A percentile compares a stretch with the other conserved stretches of the same genome.
Conservation (phyloP, 169 alveolate genomes). For the Plasmodium sp. region DNA sequence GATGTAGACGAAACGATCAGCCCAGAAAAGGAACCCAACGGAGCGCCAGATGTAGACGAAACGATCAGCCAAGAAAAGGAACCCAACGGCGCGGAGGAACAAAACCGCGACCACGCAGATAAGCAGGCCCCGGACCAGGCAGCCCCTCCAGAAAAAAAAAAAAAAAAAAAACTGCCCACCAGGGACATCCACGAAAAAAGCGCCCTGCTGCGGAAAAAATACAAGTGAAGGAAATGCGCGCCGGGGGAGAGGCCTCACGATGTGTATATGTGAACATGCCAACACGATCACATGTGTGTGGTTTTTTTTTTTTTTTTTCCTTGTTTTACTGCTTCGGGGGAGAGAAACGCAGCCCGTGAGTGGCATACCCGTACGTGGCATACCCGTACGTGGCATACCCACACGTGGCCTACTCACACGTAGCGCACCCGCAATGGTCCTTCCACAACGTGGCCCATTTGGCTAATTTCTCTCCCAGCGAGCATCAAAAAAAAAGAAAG, state of each 20-base stretch:
- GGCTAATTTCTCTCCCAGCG: neutral
- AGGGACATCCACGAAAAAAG: conserved; percentile 33
- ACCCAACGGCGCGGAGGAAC: neutral
- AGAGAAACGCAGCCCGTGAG: neutral
- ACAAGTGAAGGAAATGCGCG: conserved; percentile 4
- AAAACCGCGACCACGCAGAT: neutral
- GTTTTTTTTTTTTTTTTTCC: neutral
- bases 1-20: neutral
- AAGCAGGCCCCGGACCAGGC: neutral
- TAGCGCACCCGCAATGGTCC: neutral
- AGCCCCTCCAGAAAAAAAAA: neutral
- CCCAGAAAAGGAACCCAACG: neutral
- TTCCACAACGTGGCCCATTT: neutral
- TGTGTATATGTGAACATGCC: neutral
- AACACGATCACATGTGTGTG: neutral
- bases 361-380: neutral
- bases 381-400: neutral
- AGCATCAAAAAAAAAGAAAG: neutral
- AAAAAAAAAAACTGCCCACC: neutral
- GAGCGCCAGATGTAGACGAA: neutral
- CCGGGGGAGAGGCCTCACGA: neutral
- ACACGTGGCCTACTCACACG: neutral
- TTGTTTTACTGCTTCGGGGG: neutral
- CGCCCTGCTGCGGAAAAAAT: conserved; percentile 10
- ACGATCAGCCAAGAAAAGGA: neutral